Evolutionary conservation across 768 basidiomycete genomes (phyloP).

Genomic region (Paxillus involutus): DNA sequence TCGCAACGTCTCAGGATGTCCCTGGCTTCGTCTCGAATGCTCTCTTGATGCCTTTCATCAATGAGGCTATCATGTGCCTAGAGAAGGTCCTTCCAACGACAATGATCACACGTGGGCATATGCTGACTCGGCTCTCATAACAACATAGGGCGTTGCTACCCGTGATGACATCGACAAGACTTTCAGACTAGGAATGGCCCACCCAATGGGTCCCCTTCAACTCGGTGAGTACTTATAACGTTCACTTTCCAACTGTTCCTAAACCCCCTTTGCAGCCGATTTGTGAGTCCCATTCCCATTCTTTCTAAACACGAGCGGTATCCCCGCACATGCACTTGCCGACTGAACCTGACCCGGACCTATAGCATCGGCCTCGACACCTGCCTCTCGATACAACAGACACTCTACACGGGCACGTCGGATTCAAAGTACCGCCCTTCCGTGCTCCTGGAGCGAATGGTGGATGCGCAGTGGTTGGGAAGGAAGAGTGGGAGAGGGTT

Average conservation of each 20-base stretch:
- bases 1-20: conserved; percentile 87
- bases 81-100: conserved; percentile 60
- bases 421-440: conserved; percentile 96
- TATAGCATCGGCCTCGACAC: conserved; percentile 94
- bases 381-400: conserved; percentile 90
- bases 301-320: no score
- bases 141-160: conserved; percentile 78
- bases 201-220: conserved; percentile 93
- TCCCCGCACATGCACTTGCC: not conserved
- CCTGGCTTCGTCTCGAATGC: conserved; percentile 97
- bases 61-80: conserved; percentile 93
- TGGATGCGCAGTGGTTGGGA: conserved; percentile 93
- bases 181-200: conserved; percentile 89
- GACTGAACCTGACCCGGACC: not conserved
- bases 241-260: not conserved
- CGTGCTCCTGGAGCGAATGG: conserved; percentile 90
- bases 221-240: conserved; percentile 48
- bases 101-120: not conserved
- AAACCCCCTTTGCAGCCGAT: conserved; percentile 22
- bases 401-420: conserved; percentile 82
- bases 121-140: not conserved
- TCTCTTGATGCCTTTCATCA: conserved; percentile 95
- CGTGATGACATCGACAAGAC: conserved; percentile 96
- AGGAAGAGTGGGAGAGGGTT: conserved; percentile 94
- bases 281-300: conserved; percentile 22